Conservation (phyloP, 495 filamentous ascomycete species). For the Aspergillus biplanus region DNA sequence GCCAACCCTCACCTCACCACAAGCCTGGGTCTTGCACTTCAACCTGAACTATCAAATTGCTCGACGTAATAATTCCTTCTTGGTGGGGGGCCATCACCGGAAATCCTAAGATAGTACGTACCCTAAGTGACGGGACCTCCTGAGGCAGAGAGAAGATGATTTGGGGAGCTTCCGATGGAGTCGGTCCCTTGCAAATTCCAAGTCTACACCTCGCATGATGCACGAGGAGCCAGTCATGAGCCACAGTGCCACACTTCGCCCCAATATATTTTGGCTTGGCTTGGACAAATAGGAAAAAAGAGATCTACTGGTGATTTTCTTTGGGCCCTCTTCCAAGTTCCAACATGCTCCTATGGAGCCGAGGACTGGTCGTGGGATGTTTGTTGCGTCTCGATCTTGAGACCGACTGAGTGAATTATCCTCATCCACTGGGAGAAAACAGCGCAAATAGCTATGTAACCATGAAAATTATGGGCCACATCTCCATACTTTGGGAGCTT, state of each 20-base stretch:
- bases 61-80: not conserved
- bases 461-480: too few species aligned
- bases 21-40: constrained; percentile 20
- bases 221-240: not conserved
- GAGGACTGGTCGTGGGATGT: too few species aligned
- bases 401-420: too few species aligned
- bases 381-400: too few species aligned
- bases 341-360: too few species aligned
- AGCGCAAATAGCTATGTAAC: too few species aligned
- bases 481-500: too few species aligned
- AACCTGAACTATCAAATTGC: not conserved
- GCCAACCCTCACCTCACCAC: constrained; percentile 13
- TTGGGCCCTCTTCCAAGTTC: not conserved
- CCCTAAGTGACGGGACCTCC: not conserved
- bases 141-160: too few species aligned
- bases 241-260: not conserved
- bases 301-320: not conserved
- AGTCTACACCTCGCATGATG: not conserved
- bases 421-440: too few species aligned
- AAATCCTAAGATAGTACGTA: not conserved
- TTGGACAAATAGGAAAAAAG: not conserved
- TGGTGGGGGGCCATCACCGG: not conserved
- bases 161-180: not conserved
- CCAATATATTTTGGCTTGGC: constrained; percentile 3
- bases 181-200: too few species aligned